Conservation (phyloP, 2,329 filamentous ascomycete species). For the Gyromitra esculenta region DNA sequence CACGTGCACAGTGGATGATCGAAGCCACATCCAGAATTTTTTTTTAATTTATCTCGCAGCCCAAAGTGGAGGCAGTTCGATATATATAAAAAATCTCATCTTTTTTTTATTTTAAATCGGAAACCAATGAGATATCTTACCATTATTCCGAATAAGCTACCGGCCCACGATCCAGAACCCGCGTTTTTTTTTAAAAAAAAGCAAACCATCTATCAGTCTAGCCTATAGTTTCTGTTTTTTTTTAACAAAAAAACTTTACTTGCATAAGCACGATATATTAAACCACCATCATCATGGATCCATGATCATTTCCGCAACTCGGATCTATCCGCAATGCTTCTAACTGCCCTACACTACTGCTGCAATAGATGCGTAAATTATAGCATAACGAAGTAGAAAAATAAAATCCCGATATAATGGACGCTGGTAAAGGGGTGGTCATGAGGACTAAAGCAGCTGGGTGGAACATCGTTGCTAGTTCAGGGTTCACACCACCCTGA, state of each 20-base stretch:
- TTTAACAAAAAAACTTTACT: background rate
- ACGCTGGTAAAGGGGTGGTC: background rate
- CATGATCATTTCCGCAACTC: background rate
- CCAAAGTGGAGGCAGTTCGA: background rate
- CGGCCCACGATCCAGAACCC: no score
- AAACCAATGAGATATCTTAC: slow-evolving; percentile 5
- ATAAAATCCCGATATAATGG: background rate
- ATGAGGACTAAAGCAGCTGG: background rate
- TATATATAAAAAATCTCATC: background rate
- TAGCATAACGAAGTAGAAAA: background rate
- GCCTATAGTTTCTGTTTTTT: background rate
- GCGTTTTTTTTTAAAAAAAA: background rate
- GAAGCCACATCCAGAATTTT: background rate
- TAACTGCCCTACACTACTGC: background rate
- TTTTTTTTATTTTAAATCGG: background rate
- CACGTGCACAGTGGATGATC: background rate
- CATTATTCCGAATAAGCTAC: background rate
- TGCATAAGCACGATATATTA: background rate
- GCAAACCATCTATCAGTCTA: background rate
- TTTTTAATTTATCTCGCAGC: background rate
- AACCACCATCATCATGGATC: background rate
- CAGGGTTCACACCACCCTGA: background rate
- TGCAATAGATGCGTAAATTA: background rate
- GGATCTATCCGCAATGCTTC: background rate
- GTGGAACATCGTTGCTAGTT: background rate